These are phyloP conservation scores for Acanthamoeba polyphaga DNA, from an alignment of 208 protist genomes.

Conservation along the genomic window DNA sequence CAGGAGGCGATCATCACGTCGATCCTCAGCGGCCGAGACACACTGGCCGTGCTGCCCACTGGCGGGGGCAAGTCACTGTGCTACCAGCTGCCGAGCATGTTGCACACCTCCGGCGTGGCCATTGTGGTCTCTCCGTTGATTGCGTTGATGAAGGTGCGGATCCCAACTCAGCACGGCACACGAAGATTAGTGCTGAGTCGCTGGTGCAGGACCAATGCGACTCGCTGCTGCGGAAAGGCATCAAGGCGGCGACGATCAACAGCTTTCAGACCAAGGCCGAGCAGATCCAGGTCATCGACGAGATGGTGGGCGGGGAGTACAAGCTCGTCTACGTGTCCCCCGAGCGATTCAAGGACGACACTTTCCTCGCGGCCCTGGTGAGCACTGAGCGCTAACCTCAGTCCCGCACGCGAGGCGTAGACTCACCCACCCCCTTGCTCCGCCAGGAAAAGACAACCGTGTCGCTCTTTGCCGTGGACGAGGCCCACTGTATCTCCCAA, in stretches of 20 bases:
- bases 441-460: background rate
- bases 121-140: conserved; percentile 46
- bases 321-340: conserved; percentile 69
- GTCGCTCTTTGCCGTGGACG: conserved; percentile 92
- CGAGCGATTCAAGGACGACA: conserved; percentile 29
- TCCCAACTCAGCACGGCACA: background rate
- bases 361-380: background rate
- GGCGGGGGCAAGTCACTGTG: conserved; percentile 51
- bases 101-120: background rate
- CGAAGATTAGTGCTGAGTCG: background rate
- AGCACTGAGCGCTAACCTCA: background rate
- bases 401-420: background rate
- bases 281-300: background rate
- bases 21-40: conserved; percentile 32
- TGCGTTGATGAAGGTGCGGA: conserved; percentile 38
- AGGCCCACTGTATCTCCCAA: conserved; percentile 93
- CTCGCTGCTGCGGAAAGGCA: conserved; percentile 28
- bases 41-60: conserved; percentile 19
- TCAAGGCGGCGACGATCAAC: conserved; percentile 58
- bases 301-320: conserved; percentile 17
- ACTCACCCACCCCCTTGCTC: background rate
- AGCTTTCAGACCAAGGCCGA: background rate
- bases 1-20: conserved; percentile 46
- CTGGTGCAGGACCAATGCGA: conserved; percentile 34
- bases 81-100: conserved; percentile 48